These are phyloP conservation scores for Citrus trifoliata DNA, from an alignment of 345 rosid genomes.

Conservation along the genomic window DNA sequence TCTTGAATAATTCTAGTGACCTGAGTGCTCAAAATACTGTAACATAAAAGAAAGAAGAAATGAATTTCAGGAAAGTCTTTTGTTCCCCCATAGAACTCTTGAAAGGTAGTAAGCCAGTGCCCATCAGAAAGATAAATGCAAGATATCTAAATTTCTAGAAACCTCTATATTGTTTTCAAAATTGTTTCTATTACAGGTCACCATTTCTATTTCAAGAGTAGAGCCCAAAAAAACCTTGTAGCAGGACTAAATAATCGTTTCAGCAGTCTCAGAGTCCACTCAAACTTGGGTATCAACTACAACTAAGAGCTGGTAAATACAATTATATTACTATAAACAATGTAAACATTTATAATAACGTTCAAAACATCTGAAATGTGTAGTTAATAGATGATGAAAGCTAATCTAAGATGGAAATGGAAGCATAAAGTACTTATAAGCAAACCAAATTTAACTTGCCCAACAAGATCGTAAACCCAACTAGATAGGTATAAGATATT, in stretches of 20 bases:
- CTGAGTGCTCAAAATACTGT: background rate
- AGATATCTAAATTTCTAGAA: background rate
- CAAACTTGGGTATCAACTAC: background rate
- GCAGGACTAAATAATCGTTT: background rate
- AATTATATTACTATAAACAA: background rate
- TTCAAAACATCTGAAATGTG: background rate
- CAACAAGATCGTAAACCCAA: background rate
- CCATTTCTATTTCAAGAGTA: background rate
- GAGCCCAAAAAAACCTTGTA: background rate
- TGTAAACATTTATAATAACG: background rate
- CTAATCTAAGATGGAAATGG: background rate
- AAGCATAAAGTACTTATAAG: background rate
- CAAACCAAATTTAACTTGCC: background rate
- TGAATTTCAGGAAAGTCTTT: background rate
- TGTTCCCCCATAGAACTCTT: background rate
- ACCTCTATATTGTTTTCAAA: background rate
- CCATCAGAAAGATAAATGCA: background rate
- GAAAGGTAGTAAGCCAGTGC: background rate
- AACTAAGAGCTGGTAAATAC: background rate
- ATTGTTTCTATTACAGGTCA: background rate
- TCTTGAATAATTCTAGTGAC: background rate
- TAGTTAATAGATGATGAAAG: background rate
- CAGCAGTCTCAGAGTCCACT: background rate
- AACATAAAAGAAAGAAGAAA: background rate
- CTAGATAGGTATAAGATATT: background rate